Base-by-base conservation (phyloP, 2,329 filamentous ascomycete genomes). In the Arthrobotrys sinensis region DNA sequence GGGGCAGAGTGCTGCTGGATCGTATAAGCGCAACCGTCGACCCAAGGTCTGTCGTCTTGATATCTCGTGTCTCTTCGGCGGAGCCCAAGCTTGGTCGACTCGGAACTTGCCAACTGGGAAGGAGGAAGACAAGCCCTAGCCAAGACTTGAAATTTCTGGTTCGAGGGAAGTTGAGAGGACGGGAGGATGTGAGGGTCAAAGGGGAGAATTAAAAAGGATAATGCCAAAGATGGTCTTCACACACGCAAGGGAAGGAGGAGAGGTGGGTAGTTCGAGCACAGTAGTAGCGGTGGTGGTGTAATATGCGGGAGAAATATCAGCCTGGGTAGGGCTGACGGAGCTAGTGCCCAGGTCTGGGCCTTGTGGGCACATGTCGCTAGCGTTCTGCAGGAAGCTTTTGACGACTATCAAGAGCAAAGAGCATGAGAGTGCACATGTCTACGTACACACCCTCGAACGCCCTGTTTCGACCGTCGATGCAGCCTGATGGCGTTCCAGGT, bases 321-420 rank as follows among this genome's bases (percentile, higher is more conserved):
- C 60, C 73, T 72, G 57, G 75, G 75, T 78, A 78, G 75, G 75
- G 75, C 75, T 78, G 75, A 78, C 75, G 67, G 75, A 72, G 66
- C 65, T 64, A 77, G 55, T 65, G 70, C 62, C 63, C 40, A 67
- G 63, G 28, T 48, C 55, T 52, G 45, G 67, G 28, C 53, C 46
- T 57, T 66, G 53, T 55, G 68, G 68, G 60, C 38, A 75, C 62
- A 75, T 75, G 70, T 64, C 70, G 46, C 57, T 64, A 71, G 24
- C 10, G 21, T 50, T 50, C 43, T 53, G 28, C 55, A 53, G 43
- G 43, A 48, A 64, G 55, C 16, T 60, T 19, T 46, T 36, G 60
- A 64, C 60, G 60, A 64, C 14, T 57, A 57, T 57, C 52, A 12
- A 36, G 14, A n/a, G 48, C 10, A 4, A 19, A 48, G 24, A n/a